Percentiles rank a stretch among this genome's conserved stretches.
These are phyloP conservation scores for Hemileccinum rubropunctum DNA, from an alignment of 768 basidiomycete species.

Conservation along the genomic window DNA sequence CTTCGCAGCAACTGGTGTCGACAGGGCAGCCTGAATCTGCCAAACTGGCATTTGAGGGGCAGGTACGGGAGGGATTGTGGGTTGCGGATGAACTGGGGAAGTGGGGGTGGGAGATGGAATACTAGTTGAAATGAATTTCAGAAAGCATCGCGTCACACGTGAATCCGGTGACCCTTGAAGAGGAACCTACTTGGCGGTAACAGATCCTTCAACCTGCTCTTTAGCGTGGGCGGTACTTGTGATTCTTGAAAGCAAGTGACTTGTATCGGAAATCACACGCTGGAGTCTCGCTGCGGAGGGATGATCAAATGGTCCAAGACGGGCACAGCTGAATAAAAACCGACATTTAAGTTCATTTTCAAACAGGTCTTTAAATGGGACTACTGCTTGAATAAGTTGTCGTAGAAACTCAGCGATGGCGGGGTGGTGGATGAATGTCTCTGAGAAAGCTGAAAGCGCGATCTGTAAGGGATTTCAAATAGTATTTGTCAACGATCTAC, in stretches of 20 bases:
- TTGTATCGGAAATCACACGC: constrained; percentile 12
- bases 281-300: constrained; percentile 18
- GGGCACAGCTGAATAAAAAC: neutral
- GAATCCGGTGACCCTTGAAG: neutral
- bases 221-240: neutral
- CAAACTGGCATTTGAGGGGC: neutral
- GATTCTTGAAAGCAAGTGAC: neutral
- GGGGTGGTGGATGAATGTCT: constrained; percentile 6
- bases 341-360: constrained; percentile 25
- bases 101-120: neutral
- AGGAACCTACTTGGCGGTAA: constrained; percentile 12
- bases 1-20: neutral
- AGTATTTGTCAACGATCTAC: neutral
- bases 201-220: neutral
- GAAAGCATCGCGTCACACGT: too few species aligned
- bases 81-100: neutral
- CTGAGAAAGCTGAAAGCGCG: constrained; percentile 17
- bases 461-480: constrained; percentile 12
- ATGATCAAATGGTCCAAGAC: neutral
- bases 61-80: neutral
- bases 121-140: constrained; percentile 1
- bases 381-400: constrained; percentile 18
- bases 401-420: constrained; percentile 9
- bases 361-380: constrained; percentile 21
- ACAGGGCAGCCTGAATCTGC: neutral